Base-by-base conservation (phyloP, 2,329 filamentous ascomycete species). In the Neodidymelliopsis sp. region DNA sequence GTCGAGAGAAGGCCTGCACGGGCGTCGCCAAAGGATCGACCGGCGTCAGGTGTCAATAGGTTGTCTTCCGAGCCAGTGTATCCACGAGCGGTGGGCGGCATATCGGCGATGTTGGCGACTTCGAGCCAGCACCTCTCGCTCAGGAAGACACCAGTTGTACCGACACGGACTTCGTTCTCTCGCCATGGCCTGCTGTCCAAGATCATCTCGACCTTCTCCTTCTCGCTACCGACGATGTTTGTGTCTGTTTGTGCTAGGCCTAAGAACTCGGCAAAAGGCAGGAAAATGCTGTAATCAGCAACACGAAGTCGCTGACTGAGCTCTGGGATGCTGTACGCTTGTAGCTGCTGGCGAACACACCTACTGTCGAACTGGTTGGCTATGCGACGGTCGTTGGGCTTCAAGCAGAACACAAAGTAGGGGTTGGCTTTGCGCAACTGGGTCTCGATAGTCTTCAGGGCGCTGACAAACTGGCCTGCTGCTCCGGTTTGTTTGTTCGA, bases 351-450 rank as follows among this genome's bases (percentile, higher is more conserved):
- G 4, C 94, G 87, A 16, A 99, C 94, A 70, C 94, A 99, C 74
- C 97, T 97, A 82, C 91, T 97, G 73, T 99, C 94, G 63, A 97
- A 99, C 67, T 99, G 94, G 62, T 99, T 99, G 54, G 94, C 93
- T 59, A 99, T 99, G 38, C 94, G 86, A 42, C 94, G 84, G 70
- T 99, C 94, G 62, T 99, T 99, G 16, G 94, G 93, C 75, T 99
- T 99, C 56, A 99, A 76, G 67, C 94, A 99, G 74, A 99, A 97
- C 33, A 99, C 84, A 63, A 97, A 97, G 74, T 99, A 99, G 1
- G 89, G 84, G 66, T 99, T 99, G 9, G 91, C 89, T 66, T 91
- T 90, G 4, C 87, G 84, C 33, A 99, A 79, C 2, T 91, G 92
- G 63, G 93, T 92, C 49, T 87, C 95, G 48, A 99, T 90, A 51